These are phyloP conservation scores for Helicocarpus griseus DNA, from an alignment of 2,329 filamentous ascomycete species.

Conservation along the genomic window DNA sequence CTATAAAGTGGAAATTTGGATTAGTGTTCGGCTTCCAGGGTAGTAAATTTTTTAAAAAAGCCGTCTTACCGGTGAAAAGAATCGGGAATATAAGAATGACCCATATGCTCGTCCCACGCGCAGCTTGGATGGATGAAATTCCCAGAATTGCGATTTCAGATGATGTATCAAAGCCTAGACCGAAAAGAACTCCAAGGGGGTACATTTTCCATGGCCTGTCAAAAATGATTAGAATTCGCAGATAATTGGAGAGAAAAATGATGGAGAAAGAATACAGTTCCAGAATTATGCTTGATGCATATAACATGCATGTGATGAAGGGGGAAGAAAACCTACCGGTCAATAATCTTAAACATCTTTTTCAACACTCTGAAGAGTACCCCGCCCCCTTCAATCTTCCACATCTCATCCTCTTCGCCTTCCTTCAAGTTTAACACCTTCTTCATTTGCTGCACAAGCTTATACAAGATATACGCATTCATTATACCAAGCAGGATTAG, in stretches of 20 bases:
- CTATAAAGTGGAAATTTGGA: slow-evolving; percentile 30
- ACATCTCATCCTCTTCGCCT: slow-evolving; percentile 41
- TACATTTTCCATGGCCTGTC: slow-evolving; percentile 80
- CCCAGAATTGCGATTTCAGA: slow-evolving; percentile 88
- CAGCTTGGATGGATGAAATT: slow-evolving; percentile 78
- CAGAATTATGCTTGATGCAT: too few relatives aligned
- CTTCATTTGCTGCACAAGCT: slow-evolving; percentile 59
- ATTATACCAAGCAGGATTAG: slow-evolving; percentile 71
- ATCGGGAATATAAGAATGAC: slow-evolving; percentile 85
- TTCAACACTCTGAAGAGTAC: slow-evolving; percentile 63
- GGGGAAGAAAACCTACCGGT: slow-evolving; percentile 29
- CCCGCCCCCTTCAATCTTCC: slow-evolving; percentile 67
- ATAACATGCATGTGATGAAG: neutral
- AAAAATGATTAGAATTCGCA: neutral
- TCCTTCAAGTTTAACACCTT: slow-evolving; percentile 45
- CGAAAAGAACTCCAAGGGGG: slow-evolving; percentile 77
- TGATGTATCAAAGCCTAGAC: slow-evolving; percentile 88
- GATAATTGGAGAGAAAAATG: neutral
- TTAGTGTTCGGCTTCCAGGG: neutral
- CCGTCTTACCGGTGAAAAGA: slow-evolving; percentile 63
- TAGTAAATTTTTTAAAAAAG: neutral
- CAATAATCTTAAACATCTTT: slow-evolving; percentile 63
- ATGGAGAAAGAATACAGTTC: neutral
- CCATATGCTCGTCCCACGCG: slow-evolving; percentile 83
- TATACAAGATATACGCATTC: slow-evolving; percentile 77